These are phyloP conservation scores for Colletotrichum sp. DNA, from an alignment of 2,329 filamentous ascomycete species.

Conservation along the genomic window DNA sequence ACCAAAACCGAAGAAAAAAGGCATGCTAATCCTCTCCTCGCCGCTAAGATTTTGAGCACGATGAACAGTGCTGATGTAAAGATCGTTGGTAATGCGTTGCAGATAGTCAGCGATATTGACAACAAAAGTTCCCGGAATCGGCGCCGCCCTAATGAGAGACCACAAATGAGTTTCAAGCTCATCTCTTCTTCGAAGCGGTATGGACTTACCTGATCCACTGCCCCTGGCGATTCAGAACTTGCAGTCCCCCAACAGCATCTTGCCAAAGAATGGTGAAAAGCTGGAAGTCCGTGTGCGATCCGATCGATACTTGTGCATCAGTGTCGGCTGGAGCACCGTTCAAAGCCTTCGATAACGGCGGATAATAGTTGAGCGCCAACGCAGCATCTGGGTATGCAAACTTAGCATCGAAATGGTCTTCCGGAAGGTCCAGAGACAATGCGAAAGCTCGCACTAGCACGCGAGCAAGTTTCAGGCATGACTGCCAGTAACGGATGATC, in stretches of 20 bases:
- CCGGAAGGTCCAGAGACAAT: constrained; percentile 56
- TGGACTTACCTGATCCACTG: constrained; percentile 39
- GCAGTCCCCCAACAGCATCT: constrained; percentile 44
- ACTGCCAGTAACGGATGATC: constrained; percentile 50
- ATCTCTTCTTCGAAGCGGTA: neutral
- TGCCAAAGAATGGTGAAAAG: constrained; percentile 55
- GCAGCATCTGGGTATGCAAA: constrained; percentile 55
- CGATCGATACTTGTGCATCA: constrained; percentile 40
- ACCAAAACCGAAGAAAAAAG: constrained; percentile 52
- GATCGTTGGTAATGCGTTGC: constrained; percentile 55
- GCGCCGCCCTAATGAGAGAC: constrained; percentile 36
- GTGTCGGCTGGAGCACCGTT: neutral
- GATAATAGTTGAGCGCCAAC: constrained; percentile 46
- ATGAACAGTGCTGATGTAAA: constrained; percentile 55
- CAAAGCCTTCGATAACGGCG: constrained; percentile 17
- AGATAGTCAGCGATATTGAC: constrained; percentile 59
- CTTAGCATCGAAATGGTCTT: constrained; percentile 60
- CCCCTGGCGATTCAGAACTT: constrained; percentile 43
- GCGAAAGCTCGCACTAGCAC: constrained; percentile 58
- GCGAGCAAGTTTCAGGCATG: constrained; percentile 55
- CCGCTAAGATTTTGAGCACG: constrained; percentile 46
- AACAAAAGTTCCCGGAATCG: constrained; percentile 48
- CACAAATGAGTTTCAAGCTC: neutral
- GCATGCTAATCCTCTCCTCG: constrained; percentile 46
- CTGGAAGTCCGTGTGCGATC: constrained; percentile 60